Base-by-base conservation (phyloP, 2,329 filamentous ascomycete species). In the Cladosporium austrohemisphaericum region DNA sequence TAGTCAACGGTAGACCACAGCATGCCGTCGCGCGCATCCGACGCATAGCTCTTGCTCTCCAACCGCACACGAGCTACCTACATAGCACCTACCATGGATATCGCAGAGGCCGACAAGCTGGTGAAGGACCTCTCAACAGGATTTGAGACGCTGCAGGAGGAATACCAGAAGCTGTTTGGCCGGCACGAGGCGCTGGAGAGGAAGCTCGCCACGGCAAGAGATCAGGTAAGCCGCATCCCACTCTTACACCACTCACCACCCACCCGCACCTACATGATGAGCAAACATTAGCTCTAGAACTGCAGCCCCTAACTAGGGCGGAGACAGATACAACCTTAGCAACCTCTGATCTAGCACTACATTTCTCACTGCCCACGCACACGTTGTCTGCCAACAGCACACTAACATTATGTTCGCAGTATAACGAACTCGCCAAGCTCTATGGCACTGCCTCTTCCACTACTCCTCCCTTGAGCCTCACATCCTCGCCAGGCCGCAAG, bases 171-270 rank as follows among this genome's bases (percentile, higher is more conserved):
- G 40, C 65, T 76, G 14, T 67, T 68, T 41, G 64, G 68, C 26
- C 70, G 70, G 49, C 70, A 74, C 48, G 63, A 66, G 52, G 65
- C 69, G 55, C 63, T 76, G 31, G 74, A 76, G 57, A 68, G 65
- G 58, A 74, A 72, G 62, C 63, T 76, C 37, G 68, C 65, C 13
- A 73, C 68, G 59, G 71, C 71, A 18, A 71, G 74, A 60, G 68
- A 75, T 54, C 74, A 76, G 71, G 74, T 76, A 65, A 49, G 46
- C 46, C 38, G 23, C 35, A 25, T 26, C 16, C 11, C 26, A 16
- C 9, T 16, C 2, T n/a, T 18, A 22, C 16, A 19, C 16, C n/a
- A 33, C 9, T 10, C 37, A 18, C 16, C 14, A 19, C 46, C 46
- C 29, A 19, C n/a, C 16, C 20, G 46, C 37, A 43, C 35, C 37